Evolutionary conservation across 164 flowering plant genomes (phyloP), one percentile per base, ranked within the genome.

Genomic region (Euptelea pleiosperma): DNA sequence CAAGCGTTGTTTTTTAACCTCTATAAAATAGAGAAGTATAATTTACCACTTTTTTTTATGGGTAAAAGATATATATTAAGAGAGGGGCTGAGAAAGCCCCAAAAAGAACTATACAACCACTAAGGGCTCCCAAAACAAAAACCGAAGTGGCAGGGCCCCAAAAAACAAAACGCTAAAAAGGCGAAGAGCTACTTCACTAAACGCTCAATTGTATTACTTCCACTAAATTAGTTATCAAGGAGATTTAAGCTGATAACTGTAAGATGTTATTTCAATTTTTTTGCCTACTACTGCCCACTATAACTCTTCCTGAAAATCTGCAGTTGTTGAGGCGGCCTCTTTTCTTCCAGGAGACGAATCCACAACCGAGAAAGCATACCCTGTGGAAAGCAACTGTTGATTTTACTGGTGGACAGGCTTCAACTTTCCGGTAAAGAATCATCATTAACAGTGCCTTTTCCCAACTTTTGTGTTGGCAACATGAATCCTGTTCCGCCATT

Each of bases 341-440:
- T 40, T 68, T 68, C 66, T 68, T 57, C 46, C 44, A 50, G 16
- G 70, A 67, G 47, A 61, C 52, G 15, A 67, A 67, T 60, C 70
- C 70, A 14, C 70, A 67, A 49, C 70, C 70, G 16, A 54, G 65
- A 55, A 67, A 60, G 57, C 70, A 67, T 56, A 61, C 70, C 29
- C 40, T 55, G 10, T 67, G 70, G 70, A 61, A 61, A 61, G 46
- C 51, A 19, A 50, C 70, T 47, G 21, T 8, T 18, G 70, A 67
- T 57, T 67, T 67, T 61, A 67, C 70, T 25, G 66, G 57, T 8
- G 66, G 71, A 25, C 59, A 68, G 29, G 71, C 71, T 33, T 62
- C 66, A 35, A 34, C 41, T 51, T 57, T 43, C 59, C 51, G 70
- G 70, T 55, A 60, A 51, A 34, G 21, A 2, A 7, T 25, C 33